Percentiles rank a stretch among this genome's conserved stretches.
phyloP scores from a whole-genome alignment of 345 rosid species.

The Linum trigynum region DNA sequence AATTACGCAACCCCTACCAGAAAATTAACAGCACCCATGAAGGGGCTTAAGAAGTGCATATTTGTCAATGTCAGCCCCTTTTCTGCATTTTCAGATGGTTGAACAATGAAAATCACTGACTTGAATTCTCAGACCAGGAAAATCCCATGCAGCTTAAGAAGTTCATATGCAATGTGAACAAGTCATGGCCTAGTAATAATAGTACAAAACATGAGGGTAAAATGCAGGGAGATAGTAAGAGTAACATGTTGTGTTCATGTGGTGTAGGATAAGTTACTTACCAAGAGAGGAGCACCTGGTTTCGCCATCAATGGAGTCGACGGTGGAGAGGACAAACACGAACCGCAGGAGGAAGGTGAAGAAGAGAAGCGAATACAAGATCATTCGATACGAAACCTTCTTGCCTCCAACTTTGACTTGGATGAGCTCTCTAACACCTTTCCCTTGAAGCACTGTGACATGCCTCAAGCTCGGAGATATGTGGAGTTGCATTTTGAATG shows the following conservation, averaged over 20 bases:
- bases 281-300: slow-evolving; percentile 73
- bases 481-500: slow-evolving; percentile 57
- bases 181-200: too few relatives aligned
- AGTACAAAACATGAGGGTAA: too few relatives aligned
- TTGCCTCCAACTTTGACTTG: slow-evolving; percentile 71
- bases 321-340: slow-evolving; percentile 62
- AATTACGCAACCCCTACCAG: slow-evolving; percentile 5
- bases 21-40: too few relatives aligned
- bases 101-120: too few relatives aligned
- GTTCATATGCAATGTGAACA: too few relatives aligned
- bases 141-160: too few relatives aligned
- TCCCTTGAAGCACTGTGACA: slow-evolving; percentile 78
- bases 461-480: slow-evolving; percentile 91
- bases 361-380: slow-evolving; percentile 72
- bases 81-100: too few relatives aligned
- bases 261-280: slow-evolving; percentile 12
- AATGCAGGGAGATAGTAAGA: background rate
- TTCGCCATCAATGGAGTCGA: slow-evolving; percentile 59
- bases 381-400: slow-evolving; percentile 60
- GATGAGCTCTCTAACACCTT: slow-evolving; percentile 83
- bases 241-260: background rate
- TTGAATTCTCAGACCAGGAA: too few relatives aligned
- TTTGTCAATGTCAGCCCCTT: too few relatives aligned
- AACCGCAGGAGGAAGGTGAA: slow-evolving; percentile 77
- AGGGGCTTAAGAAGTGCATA: too few relatives aligned